Evolutionary conservation across 1,284 basidiomycete species (phyloP).

Genomic region (Rhizoctonia solani): DNA sequence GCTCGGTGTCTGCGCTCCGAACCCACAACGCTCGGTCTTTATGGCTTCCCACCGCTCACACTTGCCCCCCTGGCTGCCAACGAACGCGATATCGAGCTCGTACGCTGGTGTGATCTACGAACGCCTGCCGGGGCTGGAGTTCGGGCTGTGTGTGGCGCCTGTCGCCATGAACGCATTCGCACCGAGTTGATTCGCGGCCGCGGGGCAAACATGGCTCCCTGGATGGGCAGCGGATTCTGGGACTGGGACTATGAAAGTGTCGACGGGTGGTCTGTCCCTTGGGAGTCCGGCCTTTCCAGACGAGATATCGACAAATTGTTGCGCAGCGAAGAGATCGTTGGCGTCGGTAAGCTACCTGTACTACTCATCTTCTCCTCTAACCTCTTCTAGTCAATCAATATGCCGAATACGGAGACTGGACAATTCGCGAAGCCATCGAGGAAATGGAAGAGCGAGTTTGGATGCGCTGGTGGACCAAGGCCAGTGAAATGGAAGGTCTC

Average conservation of each 20-base stretch:
- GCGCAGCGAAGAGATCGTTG: slow-evolving; percentile 6
- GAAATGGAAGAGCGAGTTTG: slow-evolving; percentile 30
- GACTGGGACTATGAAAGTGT: slow-evolving; percentile 14
- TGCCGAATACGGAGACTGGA: slow-evolving; percentile 27
- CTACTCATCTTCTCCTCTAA: not conserved
- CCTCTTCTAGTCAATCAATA: slow-evolving; percentile 3
- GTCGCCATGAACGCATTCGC: slow-evolving; percentile 16
- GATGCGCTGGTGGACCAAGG: slow-evolving; percentile 27
- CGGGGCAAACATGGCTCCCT: slow-evolving; percentile 5
- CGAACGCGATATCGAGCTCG: slow-evolving; percentile 14
- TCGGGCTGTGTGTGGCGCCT: slow-evolving; percentile 11
- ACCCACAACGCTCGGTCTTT: not conserved
- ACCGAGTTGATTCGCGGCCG: slow-evolving; percentile 14
- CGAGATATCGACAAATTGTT: not conserved
- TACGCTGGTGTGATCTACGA: slow-evolving; percentile 6
- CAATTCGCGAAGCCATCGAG: slow-evolving; percentile 22
- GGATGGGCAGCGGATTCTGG: slow-evolving; percentile 32
- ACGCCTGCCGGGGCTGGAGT: slow-evolving; percentile 7
- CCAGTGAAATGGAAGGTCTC: slow-evolving; percentile 22
- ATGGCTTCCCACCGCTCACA: not conserved
- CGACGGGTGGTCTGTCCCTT: not conserved
- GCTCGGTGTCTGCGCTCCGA: slow-evolving; percentile 17
- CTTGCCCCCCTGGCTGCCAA: slow-evolving; percentile 22
- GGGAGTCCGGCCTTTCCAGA: not conserved
- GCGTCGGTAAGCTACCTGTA: not conserved